phyloP scores from a whole-genome alignment of 2,329 filamentous ascomycete genomes.

The Nemania sp. region DNA sequence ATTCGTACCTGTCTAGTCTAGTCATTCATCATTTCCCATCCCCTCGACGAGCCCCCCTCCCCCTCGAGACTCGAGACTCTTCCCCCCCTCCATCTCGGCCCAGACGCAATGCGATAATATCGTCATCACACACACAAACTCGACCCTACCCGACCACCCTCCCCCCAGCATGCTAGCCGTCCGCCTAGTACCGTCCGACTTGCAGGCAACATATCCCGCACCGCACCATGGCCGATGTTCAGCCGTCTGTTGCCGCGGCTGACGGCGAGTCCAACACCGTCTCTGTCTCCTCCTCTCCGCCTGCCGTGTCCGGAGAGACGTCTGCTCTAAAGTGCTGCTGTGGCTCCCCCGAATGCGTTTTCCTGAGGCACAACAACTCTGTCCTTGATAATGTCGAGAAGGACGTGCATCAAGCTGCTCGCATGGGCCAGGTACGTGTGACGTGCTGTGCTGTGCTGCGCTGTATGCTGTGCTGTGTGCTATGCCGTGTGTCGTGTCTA shows the following conservation, averaged over 20 bases:
- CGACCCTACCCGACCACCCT: constrained; percentile 16
- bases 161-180: too few relatives aligned
- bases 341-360: constrained; percentile 77
- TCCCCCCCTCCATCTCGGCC: background rate
- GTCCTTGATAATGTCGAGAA: constrained; percentile 82
- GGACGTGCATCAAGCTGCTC: constrained; percentile 83
- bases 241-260: constrained; percentile 6
- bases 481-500: background rate
- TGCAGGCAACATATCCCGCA: constrained; percentile 7
- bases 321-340: constrained; percentile 75
- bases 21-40: background rate
- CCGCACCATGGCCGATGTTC: constrained; percentile 22
- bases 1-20: too few relatives aligned
- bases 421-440: constrained; percentile 84
- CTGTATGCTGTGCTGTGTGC: background rate
- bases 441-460: constrained; percentile 3
- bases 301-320: constrained; percentile 32
- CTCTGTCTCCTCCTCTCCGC: constrained; percentile 18
- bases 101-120: constrained; percentile 9
- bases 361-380: constrained; percentile 78
- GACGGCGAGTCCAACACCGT: constrained; percentile 16
- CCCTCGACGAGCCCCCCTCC: too few relatives aligned
- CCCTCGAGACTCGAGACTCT: too few relatives aligned
- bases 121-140: background rate
- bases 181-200: too few relatives aligned